These are phyloP conservation scores for Chenopodium album DNA, from an alignment of 148 eudicot species.

Conservation along the genomic window DNA sequence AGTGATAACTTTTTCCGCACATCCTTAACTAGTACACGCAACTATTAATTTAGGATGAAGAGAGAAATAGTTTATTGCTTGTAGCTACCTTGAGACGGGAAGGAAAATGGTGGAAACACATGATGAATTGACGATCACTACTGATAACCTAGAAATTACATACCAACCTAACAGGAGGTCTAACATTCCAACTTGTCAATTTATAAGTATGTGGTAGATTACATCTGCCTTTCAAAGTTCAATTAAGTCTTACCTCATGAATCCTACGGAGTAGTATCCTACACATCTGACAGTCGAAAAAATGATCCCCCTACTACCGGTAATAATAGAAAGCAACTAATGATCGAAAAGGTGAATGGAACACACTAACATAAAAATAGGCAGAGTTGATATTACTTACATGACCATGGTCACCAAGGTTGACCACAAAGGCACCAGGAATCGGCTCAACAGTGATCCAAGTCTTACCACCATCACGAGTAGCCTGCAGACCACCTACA, in stretches of 20 bases:
- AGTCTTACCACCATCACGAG: slow-evolving; percentile 85
- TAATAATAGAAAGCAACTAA: background rate
- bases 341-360: background rate
- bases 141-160: too few species aligned
- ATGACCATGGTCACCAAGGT: slow-evolving; percentile 92
- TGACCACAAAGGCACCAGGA: slow-evolving; percentile 88
- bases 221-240: background rate
- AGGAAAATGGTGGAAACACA: background rate
- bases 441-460: slow-evolving; percentile 96
- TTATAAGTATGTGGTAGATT: background rate
- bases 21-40: too few species aligned
- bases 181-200: background rate
- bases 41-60: too few species aligned
- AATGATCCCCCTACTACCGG: background rate
- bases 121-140: too few species aligned
- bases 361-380: background rate
- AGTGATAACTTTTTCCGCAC: too few species aligned
- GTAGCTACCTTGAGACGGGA: background rate
- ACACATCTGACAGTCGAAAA: background rate
- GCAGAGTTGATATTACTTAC: slow-evolving; percentile 31
- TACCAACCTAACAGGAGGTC: too few species aligned
- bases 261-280: background rate
- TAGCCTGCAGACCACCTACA: slow-evolving; percentile 93
- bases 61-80: too few species aligned
- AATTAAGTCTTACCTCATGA: background rate